Percentiles rank a stretch among this genome's conserved stretches.
phyloP scores from a whole-genome alignment of 192 early-diverging fungal genomes.

The Gigaspora rosea region DNA sequence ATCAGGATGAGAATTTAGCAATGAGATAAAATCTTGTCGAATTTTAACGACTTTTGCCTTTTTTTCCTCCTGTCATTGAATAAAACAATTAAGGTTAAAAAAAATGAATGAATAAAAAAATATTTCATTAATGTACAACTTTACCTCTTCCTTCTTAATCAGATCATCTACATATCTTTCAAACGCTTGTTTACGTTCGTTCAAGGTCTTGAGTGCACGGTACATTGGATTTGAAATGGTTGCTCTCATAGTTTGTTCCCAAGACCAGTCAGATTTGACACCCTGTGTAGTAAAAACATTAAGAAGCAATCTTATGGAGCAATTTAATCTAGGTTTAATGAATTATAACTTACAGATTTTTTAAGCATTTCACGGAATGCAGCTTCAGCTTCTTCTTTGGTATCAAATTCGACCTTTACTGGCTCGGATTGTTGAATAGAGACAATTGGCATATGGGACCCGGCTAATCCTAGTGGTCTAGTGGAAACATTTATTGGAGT shows the following conservation, averaged over 20 bases:
- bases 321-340: neutral
- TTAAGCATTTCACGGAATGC: conserved; percentile 78
- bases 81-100: conserved; percentile 16
- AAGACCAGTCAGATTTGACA: conserved; percentile 82
- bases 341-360: conserved; percentile 52
- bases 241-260: conserved; percentile 90
- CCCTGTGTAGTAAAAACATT: conserved; percentile 46
- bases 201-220: conserved; percentile 73
- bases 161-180: conserved; percentile 67
- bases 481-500: conserved; percentile 28
- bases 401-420: conserved; percentile 60
- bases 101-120: neutral
- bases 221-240: conserved; percentile 86
- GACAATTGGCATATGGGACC: conserved; percentile 13
- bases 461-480: conserved; percentile 17
- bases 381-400: conserved; percentile 78
- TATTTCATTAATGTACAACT: conserved; percentile 11
- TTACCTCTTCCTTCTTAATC: conserved; percentile 59
- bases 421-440: conserved; percentile 2
- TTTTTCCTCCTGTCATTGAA: conserved; percentile 47
- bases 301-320: neutral
- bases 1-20: conserved; percentile 53
- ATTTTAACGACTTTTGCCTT: conserved; percentile 50
- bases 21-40: conserved; percentile 54
- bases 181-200: conserved; percentile 84